Base-by-base conservation (phyloP, 768 basidiomycete species). In the Strobilomyces dryophilus region DNA sequence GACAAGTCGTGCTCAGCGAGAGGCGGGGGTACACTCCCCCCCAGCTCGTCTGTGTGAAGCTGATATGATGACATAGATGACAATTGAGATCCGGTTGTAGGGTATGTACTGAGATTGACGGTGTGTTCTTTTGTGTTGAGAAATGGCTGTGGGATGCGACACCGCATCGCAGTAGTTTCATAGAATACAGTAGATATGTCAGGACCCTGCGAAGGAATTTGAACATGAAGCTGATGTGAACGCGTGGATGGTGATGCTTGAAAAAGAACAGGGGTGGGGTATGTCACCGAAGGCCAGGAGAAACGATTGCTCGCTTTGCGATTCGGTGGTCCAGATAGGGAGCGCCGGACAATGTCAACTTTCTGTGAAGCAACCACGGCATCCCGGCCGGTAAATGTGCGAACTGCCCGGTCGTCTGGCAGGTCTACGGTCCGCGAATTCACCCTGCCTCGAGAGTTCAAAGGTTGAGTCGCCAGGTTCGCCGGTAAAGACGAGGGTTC, bases 151-250 rank as follows among this genome's bases (percentile, higher is more conserved):
- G 62, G 37, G 39, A 64, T 49, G 52, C 56, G 68, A 47, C 64
- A 62, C 52, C 61, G 72, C 51, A 77, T 62, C 58, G 68, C 66
- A 29, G 68, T 74, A 27, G 83, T 84, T 72, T 86, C 80, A 66
- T 85, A 86, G 72, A 74, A 85, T 79, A 86, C 81, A 79, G 80
- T 83, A 58, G 78, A 72, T 60, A 77, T 62, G 64, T 79, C 78
- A 53, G 73, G 61, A 29, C 46, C 20, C 39, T 51, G 64, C 65
- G 67, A 51, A 67, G 63, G 67, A 46, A 49, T 59, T 70, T 63
- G 69, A 45, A 60, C 58, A 49, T 60, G 64, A 47, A 56, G 56
- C 41, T 54, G 53, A 73, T 71, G 55, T 74, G 75, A 53, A 59
- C 51, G 66, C 4, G 45, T 51, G 34, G 66, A 56, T 27, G 66